Percentiles rank a stretch among this genome's conserved stretches.
These are phyloP conservation scores for Pyrrhoderma noxium DNA, from an alignment of 1,284 basidiomycete species.

Conservation along the genomic window DNA sequence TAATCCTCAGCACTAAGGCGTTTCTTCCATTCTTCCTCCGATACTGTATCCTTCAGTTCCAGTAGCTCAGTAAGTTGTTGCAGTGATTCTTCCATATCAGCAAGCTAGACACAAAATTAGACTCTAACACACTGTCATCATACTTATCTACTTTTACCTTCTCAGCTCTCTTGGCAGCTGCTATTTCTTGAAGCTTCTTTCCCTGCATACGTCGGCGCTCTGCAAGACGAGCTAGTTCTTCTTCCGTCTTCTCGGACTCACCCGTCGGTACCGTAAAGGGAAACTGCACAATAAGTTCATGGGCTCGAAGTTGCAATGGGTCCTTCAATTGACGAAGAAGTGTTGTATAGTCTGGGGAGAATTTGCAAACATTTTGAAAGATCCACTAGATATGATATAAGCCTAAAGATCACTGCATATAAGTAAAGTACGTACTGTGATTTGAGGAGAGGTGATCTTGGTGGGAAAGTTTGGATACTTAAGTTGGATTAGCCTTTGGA, in stretches of 20 bases:
- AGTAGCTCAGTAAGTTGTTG: constrained; percentile 63
- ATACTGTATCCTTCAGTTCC: constrained; percentile 59
- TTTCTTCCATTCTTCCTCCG: constrained; percentile 70
- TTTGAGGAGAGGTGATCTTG: constrained; percentile 42
- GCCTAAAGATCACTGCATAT: background rate
- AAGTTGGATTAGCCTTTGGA: constrained; percentile 88
- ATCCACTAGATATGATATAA: constrained; percentile 60
- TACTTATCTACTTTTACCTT: constrained; percentile 46
- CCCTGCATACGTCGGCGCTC: constrained; percentile 85
- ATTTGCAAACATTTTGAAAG: constrained; percentile 82
- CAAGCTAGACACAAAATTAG: constrained; percentile 37
- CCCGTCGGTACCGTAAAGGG: constrained; percentile 62
- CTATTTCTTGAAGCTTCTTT: constrained; percentile 84
- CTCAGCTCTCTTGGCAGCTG: constrained; percentile 80
- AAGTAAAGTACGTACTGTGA: constrained; percentile 29
- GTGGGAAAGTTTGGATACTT: constrained; percentile 88
- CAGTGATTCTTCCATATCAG: constrained; percentile 80
- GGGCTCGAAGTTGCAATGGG: constrained; percentile 55
- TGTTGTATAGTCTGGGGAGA: constrained; percentile 71
- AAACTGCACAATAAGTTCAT: constrained; percentile 77
- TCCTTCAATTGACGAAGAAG: constrained; percentile 61
- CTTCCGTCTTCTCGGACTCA: constrained; percentile 84
- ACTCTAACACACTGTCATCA: background rate
- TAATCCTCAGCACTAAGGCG: constrained; percentile 69
- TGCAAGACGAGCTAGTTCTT: constrained; percentile 72